Evolutionary conservation across 2,329 filamentous ascomycete genomes (phyloP), one percentile per base, ranked within the genome.

Genomic region (Cladosporium sp.): DNA sequence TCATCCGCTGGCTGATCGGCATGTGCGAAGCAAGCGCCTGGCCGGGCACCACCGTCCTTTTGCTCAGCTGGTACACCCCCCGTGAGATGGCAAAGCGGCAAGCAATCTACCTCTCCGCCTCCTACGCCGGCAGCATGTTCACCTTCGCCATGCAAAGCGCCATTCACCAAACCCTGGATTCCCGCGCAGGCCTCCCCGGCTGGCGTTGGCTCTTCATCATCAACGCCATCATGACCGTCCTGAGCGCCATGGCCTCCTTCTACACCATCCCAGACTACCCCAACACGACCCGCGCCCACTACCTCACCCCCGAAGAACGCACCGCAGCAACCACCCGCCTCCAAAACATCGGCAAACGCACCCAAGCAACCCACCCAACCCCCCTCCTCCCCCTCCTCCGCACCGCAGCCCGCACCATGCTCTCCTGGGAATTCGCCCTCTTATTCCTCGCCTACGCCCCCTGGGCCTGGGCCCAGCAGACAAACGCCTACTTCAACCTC

Each of bases 51-150:
- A 78, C 82, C 55, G 83, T 81, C 53, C 76, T 83, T 51, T 69
- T 83, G 0, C 79, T 80, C 1, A 77, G 75, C 0, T 83, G 80
- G 80, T 83, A 83, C 59, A 82, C 74, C 0, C 72, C 75, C 43
- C 68, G 70, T n/a, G 80, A 84, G 62, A 72, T 83, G 0, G 79
- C 78, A 5, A 83, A 83, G 59, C 71, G 80, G 3, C 76, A 71
- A 29, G 79, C 78, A 6, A 75, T 83, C 45, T 83, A 83, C 62
- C 81, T 78, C 1, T 73, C 78, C 0, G 78, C 75, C 1, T 79
- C 78, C 0, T 68, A 82, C 2, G 76, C 77, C 0, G 80, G 79
- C 0, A 79, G 75, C 1, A 79, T 84, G 75, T 78, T 84, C 41
- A 76, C 77, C 13, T 80, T 80, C 1, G 81, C 82, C 60, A 75